Conservation (phyloP, 2,329 filamentous ascomycete genomes). For the Thelonectria discophora region DNA sequence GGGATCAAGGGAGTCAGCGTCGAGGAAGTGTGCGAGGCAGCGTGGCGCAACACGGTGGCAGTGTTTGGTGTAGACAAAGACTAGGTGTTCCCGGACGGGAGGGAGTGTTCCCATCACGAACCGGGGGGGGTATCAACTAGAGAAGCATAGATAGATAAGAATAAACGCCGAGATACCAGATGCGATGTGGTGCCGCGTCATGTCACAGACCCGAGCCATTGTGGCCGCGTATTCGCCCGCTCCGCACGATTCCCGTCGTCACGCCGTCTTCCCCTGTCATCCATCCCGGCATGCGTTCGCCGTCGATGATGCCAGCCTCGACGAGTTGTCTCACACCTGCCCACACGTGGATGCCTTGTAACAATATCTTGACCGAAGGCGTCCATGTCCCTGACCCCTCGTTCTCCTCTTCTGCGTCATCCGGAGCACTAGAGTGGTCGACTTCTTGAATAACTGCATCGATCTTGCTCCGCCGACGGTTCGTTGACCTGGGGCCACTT, state of each 20-base stretch:
- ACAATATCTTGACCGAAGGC: conserved; percentile 66
- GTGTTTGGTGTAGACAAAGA: conserved; percentile 75
- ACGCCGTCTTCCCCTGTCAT: conserved; percentile 89
- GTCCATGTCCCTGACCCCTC: conserved; percentile 44
- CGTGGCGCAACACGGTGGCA: conserved; percentile 81
- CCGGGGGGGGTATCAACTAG: conserved; percentile 46
- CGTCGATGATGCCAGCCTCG: conserved; percentile 78
- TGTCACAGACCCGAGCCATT: conserved; percentile 63
- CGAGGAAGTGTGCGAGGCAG: conserved; percentile 85
- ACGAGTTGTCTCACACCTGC: conserved; percentile 81
- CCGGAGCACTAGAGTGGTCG: conserved; percentile 32
- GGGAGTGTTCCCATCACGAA: conserved; percentile 12
- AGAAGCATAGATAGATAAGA: conserved; percentile 40
- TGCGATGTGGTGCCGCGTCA: conserved; percentile 24
- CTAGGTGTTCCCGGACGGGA: conserved; percentile 27
- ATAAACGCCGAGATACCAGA: conserved; percentile 30
- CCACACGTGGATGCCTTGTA: conserved; percentile 82
- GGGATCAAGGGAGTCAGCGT: conserved; percentile 81
- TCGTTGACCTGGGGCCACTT: conserved; percentile 24
- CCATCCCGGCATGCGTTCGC: conserved; percentile 85
- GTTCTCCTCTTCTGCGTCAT: conserved; percentile 38
- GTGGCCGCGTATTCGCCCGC: conserved; percentile 70
- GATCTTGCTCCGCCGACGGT: conserved; percentile 47
- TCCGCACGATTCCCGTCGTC: conserved; percentile 73
- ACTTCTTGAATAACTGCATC: conserved; percentile 47